Evolutionary conservation across 2,329 filamentous ascomycete genomes (phyloP), one percentile per base, ranked within the genome.

Genomic region (Alternaria arborescens): DNA sequence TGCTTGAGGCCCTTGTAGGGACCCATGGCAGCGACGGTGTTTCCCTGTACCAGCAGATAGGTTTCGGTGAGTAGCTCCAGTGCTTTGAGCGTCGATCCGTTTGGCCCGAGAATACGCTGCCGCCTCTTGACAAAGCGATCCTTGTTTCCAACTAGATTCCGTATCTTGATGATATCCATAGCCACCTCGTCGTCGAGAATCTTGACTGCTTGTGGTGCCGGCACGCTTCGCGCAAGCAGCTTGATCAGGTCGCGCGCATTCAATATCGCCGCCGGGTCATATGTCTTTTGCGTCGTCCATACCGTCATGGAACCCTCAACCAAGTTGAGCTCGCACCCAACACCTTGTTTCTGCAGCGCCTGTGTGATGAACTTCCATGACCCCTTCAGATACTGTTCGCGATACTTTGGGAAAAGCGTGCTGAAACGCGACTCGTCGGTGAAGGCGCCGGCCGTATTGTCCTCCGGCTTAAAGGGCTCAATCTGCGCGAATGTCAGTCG

Each of bases 281-380:
- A 97, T 3, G 93, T 97, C 79, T 94, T 94, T 72, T 91, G 85
- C 8, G 94, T 98, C 24, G 95, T 98, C 81, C 94, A 96, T 67
- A 98, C 94, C 0, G 91, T 94, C 94, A 98, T 98, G 77, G 89
- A 93, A 75, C 95, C 95, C 78, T 98, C 94, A 5, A 98, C 91
- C 78, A 99, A 85, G 82, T 99, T 94, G 26, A 99, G 88, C 8
- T 91, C 94, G 77, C 94, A 97, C 43, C 91, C 92, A 47, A 99
- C 93, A 67, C 94, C 93, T 58, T 87, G 84, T 80, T 95, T 96
- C 73, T 97, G 92, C 61, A 99, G 88, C 0, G 92, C 86, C 72
- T 91, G 90, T 28, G 93, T 98, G 60, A 99, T 88, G 46, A 96
- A 86, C 3, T 94, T 93, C 95, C 95, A 99, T 71, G 91, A 90